Base-by-base conservation (phyloP, 164 flowering plant genomes). In the Dillenia suffruticosa region DNA sequence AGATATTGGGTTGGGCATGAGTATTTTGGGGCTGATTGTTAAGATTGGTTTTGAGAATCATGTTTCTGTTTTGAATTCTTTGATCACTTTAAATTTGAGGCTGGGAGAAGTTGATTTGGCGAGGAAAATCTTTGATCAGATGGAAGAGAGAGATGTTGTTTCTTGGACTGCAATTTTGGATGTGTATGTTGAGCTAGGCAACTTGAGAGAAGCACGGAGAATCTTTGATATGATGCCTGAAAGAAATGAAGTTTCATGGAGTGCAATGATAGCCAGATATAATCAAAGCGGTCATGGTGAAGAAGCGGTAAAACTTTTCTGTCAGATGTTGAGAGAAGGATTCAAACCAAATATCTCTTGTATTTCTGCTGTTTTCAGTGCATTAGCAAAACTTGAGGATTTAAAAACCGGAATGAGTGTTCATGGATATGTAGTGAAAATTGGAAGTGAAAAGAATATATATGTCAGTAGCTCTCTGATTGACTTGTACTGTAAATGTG, bases 401-500 rank as follows among this genome's bases (percentile, higher is more conserved):
- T 57, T 76, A 45, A 51, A 10, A 47, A 51, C 54, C 11, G 85
- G 83, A 46, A 77, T 9, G 61, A 66, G 10, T 49, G 64, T 76
- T 13, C 84, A 81, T 62, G 79, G 68, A 13, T 67, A 66, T 46
- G 71, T 69, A 46, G 44, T 65, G 44, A 84, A 79, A 69, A 56
- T 68, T 58, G 87, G 89, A 57, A 49, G 77, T 44, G 78, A 72
- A 14, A 61, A 8, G 17, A 57, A 81, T 67, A 78, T 77, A 19
- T 82, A 66, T 52, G 58, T 84, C 6, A 63, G 80, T 57, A 66
- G 81, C 62, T 60, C 86, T 48, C 83, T 87, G 13, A 65, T 87
- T 56, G 93, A 81, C 64, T 62, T 87, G 72, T 87, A 81, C 44
- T 63, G 81, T 56, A 84, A 78, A 58, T 87, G 88, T 71, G 81